A percentile compares a stretch with the other conserved stretches of the same genome.
phyloP scores from a whole-genome alignment of 2,329 filamentous ascomycete species.

The Penicillium sp. region DNA sequence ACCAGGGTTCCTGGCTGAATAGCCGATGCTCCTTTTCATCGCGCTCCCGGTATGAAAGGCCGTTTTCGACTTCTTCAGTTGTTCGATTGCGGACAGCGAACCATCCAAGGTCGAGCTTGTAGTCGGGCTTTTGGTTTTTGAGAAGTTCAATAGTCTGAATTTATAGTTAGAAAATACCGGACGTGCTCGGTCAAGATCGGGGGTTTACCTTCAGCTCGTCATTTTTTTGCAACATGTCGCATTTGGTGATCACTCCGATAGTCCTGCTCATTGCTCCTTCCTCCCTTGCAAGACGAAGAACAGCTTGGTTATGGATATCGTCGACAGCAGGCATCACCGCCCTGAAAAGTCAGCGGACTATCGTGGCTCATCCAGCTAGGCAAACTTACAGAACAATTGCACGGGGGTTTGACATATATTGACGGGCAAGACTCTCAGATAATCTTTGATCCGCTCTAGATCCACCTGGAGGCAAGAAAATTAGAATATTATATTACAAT shows the following conservation, averaged over 20 bases:
- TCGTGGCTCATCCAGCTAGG: neutral
- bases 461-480: neutral
- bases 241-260: neutral
- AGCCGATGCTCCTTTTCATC: neutral
- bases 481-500: no score
- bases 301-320: neutral
- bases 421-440: neutral
- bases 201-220: neutral
- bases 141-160: neutral
- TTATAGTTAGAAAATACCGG: neutral
- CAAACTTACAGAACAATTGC: neutral
- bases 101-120: neutral
- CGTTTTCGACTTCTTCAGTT: neutral
- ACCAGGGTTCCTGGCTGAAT: neutral
- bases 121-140: neutral
- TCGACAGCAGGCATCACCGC: neutral
- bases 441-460: neutral
- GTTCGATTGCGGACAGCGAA: neutral
- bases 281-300: neutral
- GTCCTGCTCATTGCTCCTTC: neutral
- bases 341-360: neutral
- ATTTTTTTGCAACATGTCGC: neutral
- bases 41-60: neutral
- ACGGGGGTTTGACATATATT: neutral
- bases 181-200: neutral